Evolutionary conservation across 805 yeast genomes (phyloP).

Genomic region (Candida piceae): DNA sequence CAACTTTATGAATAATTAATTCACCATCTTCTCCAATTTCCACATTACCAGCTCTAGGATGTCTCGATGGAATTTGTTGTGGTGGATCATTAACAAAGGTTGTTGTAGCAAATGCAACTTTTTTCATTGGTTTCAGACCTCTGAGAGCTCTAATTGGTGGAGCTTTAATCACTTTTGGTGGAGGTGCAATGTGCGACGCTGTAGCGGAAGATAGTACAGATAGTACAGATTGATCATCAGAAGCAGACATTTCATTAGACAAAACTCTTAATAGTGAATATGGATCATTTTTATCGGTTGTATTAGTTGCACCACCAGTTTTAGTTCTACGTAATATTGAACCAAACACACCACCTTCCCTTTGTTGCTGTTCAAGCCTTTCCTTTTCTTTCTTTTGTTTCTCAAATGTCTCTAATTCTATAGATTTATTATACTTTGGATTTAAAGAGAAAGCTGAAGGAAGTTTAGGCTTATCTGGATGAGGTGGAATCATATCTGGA

Average conservation of each 20-base stretch:
- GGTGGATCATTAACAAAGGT: constrained; percentile 79
- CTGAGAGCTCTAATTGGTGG: constrained; percentile 28
- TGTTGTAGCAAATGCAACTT: constrained; percentile 77
- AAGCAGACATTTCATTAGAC: constrained; percentile 13
- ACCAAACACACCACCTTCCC: constrained; percentile 25
- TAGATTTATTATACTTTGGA: constrained; percentile 25
- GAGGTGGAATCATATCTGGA: constrained; percentile 44
- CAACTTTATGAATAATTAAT: constrained; percentile 29
- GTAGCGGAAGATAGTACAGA: constrained; percentile 7
- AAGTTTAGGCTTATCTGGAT: constrained; percentile 40
- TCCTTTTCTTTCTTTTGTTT: constrained; percentile 14
- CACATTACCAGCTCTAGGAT: constrained; percentile 77
- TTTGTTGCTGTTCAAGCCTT: constrained; percentile 13
- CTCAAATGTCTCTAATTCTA: constrained; percentile 20
- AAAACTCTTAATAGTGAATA: constrained; percentile 10
- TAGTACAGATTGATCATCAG: constrained; percentile 3
- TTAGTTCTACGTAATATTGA: constrained; percentile 26
- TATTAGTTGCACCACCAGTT: constrained; percentile 9
- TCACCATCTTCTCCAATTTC: constrained; percentile 32
- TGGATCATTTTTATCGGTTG: constrained; percentile 8
- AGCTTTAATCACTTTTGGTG: constrained; percentile 20
- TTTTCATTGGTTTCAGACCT: constrained; percentile 37
- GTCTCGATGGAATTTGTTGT: constrained; percentile 86
- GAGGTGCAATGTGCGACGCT: constrained; percentile 24
- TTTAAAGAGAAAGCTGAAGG: constrained; percentile 42